These are phyloP conservation scores for Noccaea bulbosa DNA, from an alignment of 345 rosid genomes.

Conservation along the genomic window DNA sequence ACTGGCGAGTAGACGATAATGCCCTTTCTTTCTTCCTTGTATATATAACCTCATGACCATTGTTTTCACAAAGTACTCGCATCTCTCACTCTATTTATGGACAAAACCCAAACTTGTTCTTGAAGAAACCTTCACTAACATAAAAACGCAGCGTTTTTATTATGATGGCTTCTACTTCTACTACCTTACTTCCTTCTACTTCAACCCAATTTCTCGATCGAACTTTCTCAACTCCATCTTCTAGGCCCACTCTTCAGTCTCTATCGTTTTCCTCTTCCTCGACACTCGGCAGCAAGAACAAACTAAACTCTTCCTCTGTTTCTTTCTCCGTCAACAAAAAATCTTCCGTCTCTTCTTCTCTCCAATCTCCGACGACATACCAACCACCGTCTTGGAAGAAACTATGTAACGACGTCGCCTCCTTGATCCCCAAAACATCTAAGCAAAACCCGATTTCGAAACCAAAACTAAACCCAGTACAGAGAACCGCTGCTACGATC, in stretches of 20 bases:
- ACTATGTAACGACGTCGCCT: constrained; percentile 30
- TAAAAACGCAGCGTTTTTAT: constrained; percentile 33
- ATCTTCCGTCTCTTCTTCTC: constrained; percentile 38
- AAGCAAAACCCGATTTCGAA: neutral
- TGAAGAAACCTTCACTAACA: constrained; percentile 24
- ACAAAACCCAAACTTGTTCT: constrained; percentile 39
- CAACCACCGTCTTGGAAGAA: constrained; percentile 39
- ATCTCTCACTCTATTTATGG: constrained; percentile 20
- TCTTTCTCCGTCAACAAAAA: constrained; percentile 27
- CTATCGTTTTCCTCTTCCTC: constrained; percentile 33
- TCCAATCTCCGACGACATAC: constrained; percentile 44
- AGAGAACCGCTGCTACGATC: constrained; percentile 59
- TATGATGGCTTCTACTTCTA: constrained; percentile 41
- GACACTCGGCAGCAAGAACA: constrained; percentile 17
- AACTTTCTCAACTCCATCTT: constrained; percentile 29
- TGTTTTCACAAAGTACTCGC: neutral
- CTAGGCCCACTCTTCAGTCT: constrained; percentile 19
- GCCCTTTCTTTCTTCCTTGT: constrained; percentile 22
- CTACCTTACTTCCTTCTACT: constrained; percentile 24
- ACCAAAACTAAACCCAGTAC: constrained; percentile 54
- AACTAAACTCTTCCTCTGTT: constrained; percentile 29
- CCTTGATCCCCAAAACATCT: constrained; percentile 24
- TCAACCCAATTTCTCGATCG: constrained; percentile 20
- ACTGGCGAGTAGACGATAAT: neutral
- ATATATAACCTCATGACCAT: constrained; percentile 15